These are phyloP conservation scores for Ilex asprella DNA, from an alignment of 257 asterid genomes.

Conservation along the genomic window DNA sequence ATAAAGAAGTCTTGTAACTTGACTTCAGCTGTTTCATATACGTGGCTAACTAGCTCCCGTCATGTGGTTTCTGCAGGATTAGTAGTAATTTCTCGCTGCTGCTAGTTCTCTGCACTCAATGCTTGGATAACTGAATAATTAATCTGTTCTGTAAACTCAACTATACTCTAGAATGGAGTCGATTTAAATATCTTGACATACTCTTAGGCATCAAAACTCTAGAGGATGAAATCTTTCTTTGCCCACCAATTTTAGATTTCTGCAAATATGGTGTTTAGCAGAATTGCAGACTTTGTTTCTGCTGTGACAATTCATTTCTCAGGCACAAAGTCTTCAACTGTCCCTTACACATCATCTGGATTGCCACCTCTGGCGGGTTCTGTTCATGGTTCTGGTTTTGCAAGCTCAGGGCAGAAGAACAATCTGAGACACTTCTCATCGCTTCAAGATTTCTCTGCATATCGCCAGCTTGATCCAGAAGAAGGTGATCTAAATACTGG, in stretches of 20 bases:
- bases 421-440: conserved; percentile 67
- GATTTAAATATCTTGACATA: too few species aligned
- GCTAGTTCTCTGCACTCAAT: conserved; percentile 7
- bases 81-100: conserved; percentile 1
- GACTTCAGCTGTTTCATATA: too few species aligned
- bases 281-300: conserved; percentile 52
- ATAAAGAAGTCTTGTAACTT: too few species aligned
- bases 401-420: conserved; percentile 38
- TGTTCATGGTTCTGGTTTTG: conserved; percentile 28
- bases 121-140: neutral
- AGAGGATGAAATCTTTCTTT: neutral
- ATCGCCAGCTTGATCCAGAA: conserved; percentile 54
- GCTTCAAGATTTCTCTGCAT: conserved; percentile 82
- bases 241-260: conserved; percentile 15
- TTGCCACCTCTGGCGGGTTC: conserved; percentile 68
- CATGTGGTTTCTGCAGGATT: conserved; percentile 21
- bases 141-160: too few species aligned
- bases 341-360: conserved; percentile 42
- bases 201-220: too few species aligned
- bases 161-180: too few species aligned
- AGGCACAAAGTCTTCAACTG: conserved; percentile 36
- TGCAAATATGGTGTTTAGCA: conserved; percentile 52
- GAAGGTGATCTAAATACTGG: conserved; percentile 33
- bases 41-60: conserved; percentile 5
- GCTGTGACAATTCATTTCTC: conserved; percentile 44